phyloP scores from a whole-genome alignment of 495 filamentous ascomycete genomes.

The Immersiella caudata region DNA sequence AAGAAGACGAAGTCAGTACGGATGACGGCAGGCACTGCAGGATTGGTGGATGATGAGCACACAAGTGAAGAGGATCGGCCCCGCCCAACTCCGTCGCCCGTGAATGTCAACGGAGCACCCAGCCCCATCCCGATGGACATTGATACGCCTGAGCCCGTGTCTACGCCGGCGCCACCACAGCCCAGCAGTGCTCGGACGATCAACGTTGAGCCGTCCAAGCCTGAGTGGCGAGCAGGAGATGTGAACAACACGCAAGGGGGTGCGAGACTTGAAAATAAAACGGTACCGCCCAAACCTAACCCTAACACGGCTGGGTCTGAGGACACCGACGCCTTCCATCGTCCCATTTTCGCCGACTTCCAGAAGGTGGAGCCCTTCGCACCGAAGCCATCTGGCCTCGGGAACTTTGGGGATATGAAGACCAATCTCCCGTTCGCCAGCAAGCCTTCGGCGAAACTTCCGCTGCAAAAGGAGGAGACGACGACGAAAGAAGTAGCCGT shows the following conservation, averaged over 20 bases:
- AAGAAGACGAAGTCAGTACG: constrained; percentile 49
- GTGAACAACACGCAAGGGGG: constrained; percentile 15
- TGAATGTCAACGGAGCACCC: constrained; percentile 27
- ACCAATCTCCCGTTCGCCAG: constrained; percentile 75
- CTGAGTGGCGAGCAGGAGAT: constrained; percentile 53
- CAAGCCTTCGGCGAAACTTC: constrained; percentile 52
- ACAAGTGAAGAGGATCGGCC: constrained; percentile 39
- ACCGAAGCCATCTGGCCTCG: constrained; percentile 55
- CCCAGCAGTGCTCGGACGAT: constrained; percentile 45
- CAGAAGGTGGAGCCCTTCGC: constrained; percentile 68
- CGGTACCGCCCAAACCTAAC: constrained; percentile 28
- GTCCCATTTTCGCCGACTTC: constrained; percentile 66
- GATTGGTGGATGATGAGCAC: constrained; percentile 51
- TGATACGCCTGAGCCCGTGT: constrained; percentile 46
- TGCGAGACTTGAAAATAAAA: constrained; percentile 18
- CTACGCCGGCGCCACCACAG: constrained; percentile 22
- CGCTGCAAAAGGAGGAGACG: constrained; percentile 39
- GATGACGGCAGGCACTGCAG: constrained; percentile 48
- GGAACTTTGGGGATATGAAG: constrained; percentile 66
- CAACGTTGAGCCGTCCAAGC: constrained; percentile 50
- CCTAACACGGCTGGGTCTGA: constrained; percentile 8
- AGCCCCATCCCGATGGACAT: constrained; percentile 60
- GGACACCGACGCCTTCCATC: constrained; percentile 25
- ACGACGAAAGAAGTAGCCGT: constrained; percentile 39
- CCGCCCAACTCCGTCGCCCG: constrained; percentile 25